Base-by-base conservation (phyloP, 371 early-diverging fungal genomes). In the Entomophthora muscae region DNA sequence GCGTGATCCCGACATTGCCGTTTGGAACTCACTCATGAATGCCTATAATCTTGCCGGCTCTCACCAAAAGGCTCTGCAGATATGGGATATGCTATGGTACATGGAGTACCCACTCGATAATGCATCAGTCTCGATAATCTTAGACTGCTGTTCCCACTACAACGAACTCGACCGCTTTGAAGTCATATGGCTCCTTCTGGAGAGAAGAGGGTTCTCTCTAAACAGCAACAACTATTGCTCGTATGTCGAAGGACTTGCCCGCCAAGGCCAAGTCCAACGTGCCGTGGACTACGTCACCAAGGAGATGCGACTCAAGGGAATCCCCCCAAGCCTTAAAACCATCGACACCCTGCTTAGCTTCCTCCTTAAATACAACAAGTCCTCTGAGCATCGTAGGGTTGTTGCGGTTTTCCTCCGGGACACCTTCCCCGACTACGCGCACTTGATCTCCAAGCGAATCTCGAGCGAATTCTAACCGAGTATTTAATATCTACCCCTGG, bases 71-170 rank as follows among this genome's bases (percentile, higher is more conserved):
- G 61, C 33, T 17, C 12, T 60, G 32, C 61, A 60, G 32, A 29
- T 32, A 32, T 60, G 23, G 28, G 54, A 53, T 53, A 53, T n/a
- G 7, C 54, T 53, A 5, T 23, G 23, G 5, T 53, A 53, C n/a
- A 53, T n/a, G n/a, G 54, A 53, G 23, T n/a, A 53, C 26, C 54
- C 54, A n/a, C 21, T 53, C n/a, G 54, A 53, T n/a, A 53, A 3
- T n/a, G 54, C 10, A 2, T 23, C 54, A 23, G 54, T 53, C 2
- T 53, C 54, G 5, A 53, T 53, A 23, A n/a, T 53, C 26, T 53
- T 53, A n/a, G 54, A 53, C n/a, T 53, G 54, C 54, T 53, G 54
- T 26, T 53, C 54, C 54, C 54, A 53, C n/a, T 26, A 53, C 54
- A n/a, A n/a, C 3, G 26, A 53, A n/a, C 3, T 53, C 7, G 54